Evolutionary conservation across 805 yeast genomes (phyloP), one percentile per base, ranked within the genome.

Genomic region (Komagataella ulmi): DNA sequence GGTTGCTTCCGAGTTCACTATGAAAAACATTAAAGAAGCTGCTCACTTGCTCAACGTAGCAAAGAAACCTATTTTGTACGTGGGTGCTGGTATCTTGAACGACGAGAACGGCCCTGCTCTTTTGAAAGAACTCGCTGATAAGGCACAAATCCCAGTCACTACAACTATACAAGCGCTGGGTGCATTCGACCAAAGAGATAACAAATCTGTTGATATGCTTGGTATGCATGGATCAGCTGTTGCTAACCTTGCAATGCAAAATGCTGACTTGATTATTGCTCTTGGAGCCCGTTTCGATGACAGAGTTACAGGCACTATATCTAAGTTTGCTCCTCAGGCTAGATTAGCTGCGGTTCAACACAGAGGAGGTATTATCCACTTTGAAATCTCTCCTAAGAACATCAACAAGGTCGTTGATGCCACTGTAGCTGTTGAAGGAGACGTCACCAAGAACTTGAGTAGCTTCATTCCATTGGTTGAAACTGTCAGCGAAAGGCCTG

Each of bases 181-280:
- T 60, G 86, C 95, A 7, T 93, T 83, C 62, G 97, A 93, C 70
- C 98, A 93, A 73, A 78, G 75, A 56, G 96, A 90, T 69, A 83
- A 82, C 57, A 88, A 89, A 68, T 84, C 97, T 23, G 71, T 93
- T 58, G 97, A 91, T 68, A 88, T 93, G 95, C 78, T 93, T 58
- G 99, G 99, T 61, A 93, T 93, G 99, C 99, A 93, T 70, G 99
- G 99, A 57, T 77, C 83, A 55, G 97, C 89, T 50, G 88, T 89
- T 60, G 99, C 99, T 59, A 93, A 93, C 75, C 66, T 85, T 62
- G 95, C 98, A 51, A 84, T 93, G 59, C 99, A 93, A 73, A 75
- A 81, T 54, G 96, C 98, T 45, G 99, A 93, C 69, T 73, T 90
- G 61, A 88, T 93, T 64, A 71, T 93, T 56, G 98, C 98, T 17